Base-by-base conservation (phyloP, 2,329 filamentous ascomycete species). In the Metarhizium sp. region DNA sequence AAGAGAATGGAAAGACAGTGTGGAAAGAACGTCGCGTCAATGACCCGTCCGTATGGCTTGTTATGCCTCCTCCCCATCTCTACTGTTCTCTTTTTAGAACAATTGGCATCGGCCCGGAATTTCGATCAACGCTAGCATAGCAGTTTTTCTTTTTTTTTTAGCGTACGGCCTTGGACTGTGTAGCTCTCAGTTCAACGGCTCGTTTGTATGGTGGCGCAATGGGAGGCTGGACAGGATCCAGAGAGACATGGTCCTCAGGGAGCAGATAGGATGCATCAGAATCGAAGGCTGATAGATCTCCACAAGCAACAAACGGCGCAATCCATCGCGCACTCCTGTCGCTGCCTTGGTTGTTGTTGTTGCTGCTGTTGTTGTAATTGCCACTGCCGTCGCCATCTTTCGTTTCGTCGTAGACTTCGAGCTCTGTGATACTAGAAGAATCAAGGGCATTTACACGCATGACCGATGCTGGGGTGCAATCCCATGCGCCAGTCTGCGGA, bases 121-220 rank as follows among this genome's bases (percentile, higher is more conserved):
- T 30, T 48, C 45, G 45, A 48, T 48, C 6, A 20, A 1, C 20
- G 10, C 43, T 43, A 11, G 50, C 20, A 51, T 46, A 32, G 16
- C 30, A 16, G 30, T 47, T 25, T 46, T 51, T 42, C 16, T 29
- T 51, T 29, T 46, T 30, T 43, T 46, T 30, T 43, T 55, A 58
- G 32, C 50, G 55, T 48, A 54, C 50, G 2, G 64, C 58, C 56
- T 63, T 66, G 51, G 69, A 69, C 61, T 59, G 67, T 59, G 68
- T 67, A 56, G 69, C 67, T 56, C 71, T 66, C 63, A 94, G 80
- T 70, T 97, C 92, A 58, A 99, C 74, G 13, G 94, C 94, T 55
- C 87, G 83, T 70, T 92, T 95, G 67, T 99, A 99, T 0, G 94
- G 94, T 13, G 94, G 94, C 10, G 94, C 94, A 40, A 94, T 99